These are phyloP conservation scores for Globisporangium mamillatum DNA, from an alignment of 352 stramenopile genomes.

Conservation along the genomic window DNA sequence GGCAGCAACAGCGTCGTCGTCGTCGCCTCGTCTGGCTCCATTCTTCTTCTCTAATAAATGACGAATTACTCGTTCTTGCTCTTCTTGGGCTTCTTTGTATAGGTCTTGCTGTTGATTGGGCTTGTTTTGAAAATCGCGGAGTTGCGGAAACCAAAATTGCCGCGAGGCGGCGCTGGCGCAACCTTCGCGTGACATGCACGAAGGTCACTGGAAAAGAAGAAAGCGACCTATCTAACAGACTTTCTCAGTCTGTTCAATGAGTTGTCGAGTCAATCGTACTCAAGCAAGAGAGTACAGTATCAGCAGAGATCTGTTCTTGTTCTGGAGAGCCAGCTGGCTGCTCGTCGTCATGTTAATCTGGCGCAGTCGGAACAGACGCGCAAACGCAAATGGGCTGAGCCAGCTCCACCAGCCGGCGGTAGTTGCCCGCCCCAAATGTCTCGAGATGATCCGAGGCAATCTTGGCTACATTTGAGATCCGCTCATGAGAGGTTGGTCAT, in stretches of 20 bases:
- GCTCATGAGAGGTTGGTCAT: not conserved
- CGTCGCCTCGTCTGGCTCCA: slow-evolving; percentile 6
- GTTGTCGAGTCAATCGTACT: not conserved
- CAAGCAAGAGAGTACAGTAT: not conserved
- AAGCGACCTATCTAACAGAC: not conserved
- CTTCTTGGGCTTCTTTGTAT: not conserved
- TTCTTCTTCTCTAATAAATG: not conserved
- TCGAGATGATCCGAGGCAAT: not conserved
- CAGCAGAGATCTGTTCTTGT: not conserved
- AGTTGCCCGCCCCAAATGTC: not conserved
- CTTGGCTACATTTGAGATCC: not conserved
- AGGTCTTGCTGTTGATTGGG: not conserved
- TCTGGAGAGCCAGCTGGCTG: not conserved
- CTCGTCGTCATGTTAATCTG: slow-evolving; percentile 1
- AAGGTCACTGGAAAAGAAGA: not conserved
- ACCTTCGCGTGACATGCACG: slow-evolving; percentile 1
- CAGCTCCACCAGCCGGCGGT: not conserved
- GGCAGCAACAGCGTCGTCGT: slow-evolving; percentile 24
- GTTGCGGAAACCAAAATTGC: slow-evolving; percentile 9
- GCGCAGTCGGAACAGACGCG: not conserved
- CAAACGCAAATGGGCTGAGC: not conserved
- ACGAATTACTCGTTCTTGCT: not conserved
- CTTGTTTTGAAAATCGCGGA: not conserved
- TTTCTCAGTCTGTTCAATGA: not conserved
- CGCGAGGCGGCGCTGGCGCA: not conserved